Base-by-base conservation (phyloP, 2,329 filamentous ascomycete species). In the Diaporthe australafricana region DNA sequence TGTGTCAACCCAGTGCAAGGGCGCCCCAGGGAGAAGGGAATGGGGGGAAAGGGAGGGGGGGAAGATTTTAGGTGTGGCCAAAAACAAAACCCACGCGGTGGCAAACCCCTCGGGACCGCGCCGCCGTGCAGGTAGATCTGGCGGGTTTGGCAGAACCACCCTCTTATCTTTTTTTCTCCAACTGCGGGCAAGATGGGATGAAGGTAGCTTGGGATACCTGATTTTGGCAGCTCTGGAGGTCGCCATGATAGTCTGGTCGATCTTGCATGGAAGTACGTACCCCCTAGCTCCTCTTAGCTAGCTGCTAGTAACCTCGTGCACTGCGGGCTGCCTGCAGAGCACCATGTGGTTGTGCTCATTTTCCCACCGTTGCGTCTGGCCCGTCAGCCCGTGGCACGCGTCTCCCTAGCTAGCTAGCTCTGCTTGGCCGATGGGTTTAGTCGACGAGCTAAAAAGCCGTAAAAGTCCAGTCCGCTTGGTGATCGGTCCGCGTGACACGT, bases 161-260 rank as follows among this genome's bases (percentile, higher is more conserved):
- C 22, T 35, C 32, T 14, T 32, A 38, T 42, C 30, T 55, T 25
- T 14, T 9, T 25, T 65, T 65, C 60, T 38, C 60, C 60, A 50
- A 50, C 27, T 65, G 60, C 60, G 57, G 57, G 57, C 17, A 27
- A 70, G 27, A 70, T 67, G 60, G 52, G 69, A 67, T 56, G 69
- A 57, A 67, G 42, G 56, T 55, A 53, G 63, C 60, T 65, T 50
- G 60, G 45, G 60, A 63, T 63, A 63, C 25, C 60, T 63, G 9
- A 30, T 63, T 63, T 63, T 63, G 60, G 60, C 27, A 48, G 60
- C 60, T 63, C 17, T 5, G 32, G 12, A 42, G 60, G 42, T 4
- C 4, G 20, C 20, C 25, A 45, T 50, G 42, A 65, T 27, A 50
- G 30, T 50, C 9, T 38, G n/a, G 60, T 65, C 45, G 60, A 65